Conservation (phyloP, 352 stramenopile species). For the Phytopythium mirpurense region DNA sequence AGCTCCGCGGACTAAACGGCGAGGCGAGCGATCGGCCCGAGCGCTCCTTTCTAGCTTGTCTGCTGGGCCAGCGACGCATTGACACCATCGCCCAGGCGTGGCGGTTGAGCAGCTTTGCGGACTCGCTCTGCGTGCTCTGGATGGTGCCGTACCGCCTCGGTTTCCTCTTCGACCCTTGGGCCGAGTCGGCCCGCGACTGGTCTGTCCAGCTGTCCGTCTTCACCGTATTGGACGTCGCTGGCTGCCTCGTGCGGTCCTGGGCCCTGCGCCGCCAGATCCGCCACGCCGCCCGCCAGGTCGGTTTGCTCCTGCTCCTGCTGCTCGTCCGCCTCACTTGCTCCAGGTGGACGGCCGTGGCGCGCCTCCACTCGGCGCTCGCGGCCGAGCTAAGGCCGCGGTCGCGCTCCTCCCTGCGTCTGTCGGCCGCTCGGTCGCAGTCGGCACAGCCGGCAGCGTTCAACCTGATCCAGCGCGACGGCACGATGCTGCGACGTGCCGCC, state of each 20-base stretch:
- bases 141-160: slow-evolving; percentile 30
- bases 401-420: not conserved
- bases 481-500: slow-evolving; percentile 4
- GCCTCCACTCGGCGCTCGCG: not conserved
- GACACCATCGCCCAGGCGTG: not conserved
- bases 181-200: slow-evolving; percentile 13
- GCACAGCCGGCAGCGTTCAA: not conserved
- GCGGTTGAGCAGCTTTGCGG: slow-evolving; percentile 23
- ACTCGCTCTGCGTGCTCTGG: slow-evolving; percentile 34
- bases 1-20: not conserved
- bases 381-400: not conserved
- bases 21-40: not conserved
- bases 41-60: not conserved
- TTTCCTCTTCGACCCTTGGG: slow-evolving; percentile 37
- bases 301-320: not conserved
- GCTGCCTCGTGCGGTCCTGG: slow-evolving; percentile 21
- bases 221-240: slow-evolving; percentile 23
- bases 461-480: slow-evolving; percentile 6
- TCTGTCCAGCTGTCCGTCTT: slow-evolving; percentile 18
- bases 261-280: not conserved
- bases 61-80: not conserved
- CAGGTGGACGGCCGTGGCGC: not conserved
- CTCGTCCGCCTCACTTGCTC: not conserved
- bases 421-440: not conserved
- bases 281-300: not conserved